Conservation (phyloP, 2,329 filamentous ascomycete species). For the Penicillium sp. region DNA sequence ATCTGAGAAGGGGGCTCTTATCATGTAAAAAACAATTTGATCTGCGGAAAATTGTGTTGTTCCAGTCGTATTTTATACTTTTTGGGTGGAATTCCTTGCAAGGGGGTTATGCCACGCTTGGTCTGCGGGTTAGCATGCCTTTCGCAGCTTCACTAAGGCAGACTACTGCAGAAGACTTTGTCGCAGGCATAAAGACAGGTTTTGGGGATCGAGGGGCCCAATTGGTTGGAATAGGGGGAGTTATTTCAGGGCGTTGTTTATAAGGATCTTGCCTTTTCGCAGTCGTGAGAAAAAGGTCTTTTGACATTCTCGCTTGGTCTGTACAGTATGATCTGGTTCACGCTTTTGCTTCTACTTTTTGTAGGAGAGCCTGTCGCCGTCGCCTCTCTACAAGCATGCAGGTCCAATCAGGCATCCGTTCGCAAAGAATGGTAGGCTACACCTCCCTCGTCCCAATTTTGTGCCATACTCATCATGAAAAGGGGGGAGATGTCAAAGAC, state of each 20-base stretch:
- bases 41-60: no score
- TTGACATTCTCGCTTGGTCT: neutral
- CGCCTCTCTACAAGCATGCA: neutral
- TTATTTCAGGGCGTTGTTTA: neutral
- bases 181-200: neutral
- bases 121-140: neutral
- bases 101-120: no score
- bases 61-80: no score
- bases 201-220: neutral
- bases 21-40: no score
- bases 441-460: neutral
- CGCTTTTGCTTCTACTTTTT: neutral
- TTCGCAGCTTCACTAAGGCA: slow-evolving; percentile 2
- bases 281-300: no score
- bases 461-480: neutral
- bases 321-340: slow-evolving; percentile 1
- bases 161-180: slow-evolving; percentile 1
- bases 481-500: slow-evolving; percentile 24
- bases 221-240: neutral
- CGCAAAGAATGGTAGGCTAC: slow-evolving; percentile 23
- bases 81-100: no score
- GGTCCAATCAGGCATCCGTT: neutral
- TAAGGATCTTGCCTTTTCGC: neutral
- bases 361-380: neutral
- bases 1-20: no score